phyloP scores from a whole-genome alignment of 2,329 filamentous ascomycete species.

The Oidium heveae region DNA sequence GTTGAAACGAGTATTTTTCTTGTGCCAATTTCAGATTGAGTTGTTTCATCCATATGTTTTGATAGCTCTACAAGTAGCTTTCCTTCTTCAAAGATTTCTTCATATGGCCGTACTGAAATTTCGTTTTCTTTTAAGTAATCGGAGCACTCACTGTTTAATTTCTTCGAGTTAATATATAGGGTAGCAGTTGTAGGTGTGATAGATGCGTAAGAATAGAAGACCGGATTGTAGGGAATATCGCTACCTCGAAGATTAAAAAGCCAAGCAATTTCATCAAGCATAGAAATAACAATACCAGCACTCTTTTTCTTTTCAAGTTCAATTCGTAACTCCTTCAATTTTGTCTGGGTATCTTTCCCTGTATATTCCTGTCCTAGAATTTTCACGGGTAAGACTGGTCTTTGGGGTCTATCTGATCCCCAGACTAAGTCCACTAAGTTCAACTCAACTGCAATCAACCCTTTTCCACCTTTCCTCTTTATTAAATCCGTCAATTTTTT shows the following conservation, averaged over 20 bases:
- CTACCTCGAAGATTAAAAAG: constrained; percentile 90
- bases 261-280: constrained; percentile 94
- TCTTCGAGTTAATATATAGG: constrained; percentile 62
- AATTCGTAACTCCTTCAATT: constrained; percentile 68
- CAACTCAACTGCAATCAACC: constrained; percentile 46
- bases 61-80: constrained; percentile 29
- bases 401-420: constrained; percentile 44
- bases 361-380: constrained; percentile 48
- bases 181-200: constrained; percentile 54
- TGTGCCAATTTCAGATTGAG: constrained; percentile 11
- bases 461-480: constrained; percentile 58
- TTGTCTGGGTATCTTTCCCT: constrained; percentile 60
- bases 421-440: constrained; percentile 89
- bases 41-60: constrained; percentile 15
- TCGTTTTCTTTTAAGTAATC: constrained; percentile 43
- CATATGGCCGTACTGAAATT: constrained; percentile 59
- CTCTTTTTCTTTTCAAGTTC: constrained; percentile 79
- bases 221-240: constrained; percentile 93
- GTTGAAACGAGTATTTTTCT: constrained; percentile 66
- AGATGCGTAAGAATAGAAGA: constrained; percentile 92
- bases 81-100: constrained; percentile 57
- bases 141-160: constrained; percentile 43
- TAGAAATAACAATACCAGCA: constrained; percentile 68
- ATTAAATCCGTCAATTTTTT: constrained; percentile 66
- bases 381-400: constrained; percentile 51